These are phyloP conservation scores for Malassezia japonica DNA, from an alignment of 1,284 basidiomycete species.

Conservation along the genomic window DNA sequence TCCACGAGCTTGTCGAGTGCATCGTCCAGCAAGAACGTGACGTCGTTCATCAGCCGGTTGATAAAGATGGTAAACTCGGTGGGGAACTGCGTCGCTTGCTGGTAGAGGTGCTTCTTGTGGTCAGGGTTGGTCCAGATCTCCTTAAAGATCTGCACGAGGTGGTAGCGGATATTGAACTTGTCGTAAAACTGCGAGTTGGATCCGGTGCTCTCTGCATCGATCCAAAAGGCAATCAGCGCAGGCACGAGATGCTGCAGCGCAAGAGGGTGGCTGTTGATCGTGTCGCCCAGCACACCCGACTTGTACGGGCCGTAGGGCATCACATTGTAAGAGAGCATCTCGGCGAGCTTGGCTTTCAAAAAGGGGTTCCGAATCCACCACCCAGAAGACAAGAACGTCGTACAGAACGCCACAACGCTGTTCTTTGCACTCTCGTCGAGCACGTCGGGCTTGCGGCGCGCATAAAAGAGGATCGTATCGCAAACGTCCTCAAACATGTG, in stretches of 20 bases:
- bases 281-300: constrained; percentile 68
- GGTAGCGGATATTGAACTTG: constrained; percentile 70
- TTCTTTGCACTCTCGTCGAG: constrained; percentile 65
- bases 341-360: constrained; percentile 92
- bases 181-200: constrained; percentile 97
- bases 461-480: constrained; percentile 69
- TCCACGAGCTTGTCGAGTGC: constrained; percentile 78
- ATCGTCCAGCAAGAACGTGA: constrained; percentile 95
- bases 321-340: constrained; percentile 76
- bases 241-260: constrained; percentile 82
- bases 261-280: constrained; percentile 72
- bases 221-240: constrained; percentile 86
- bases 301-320: constrained; percentile 66
- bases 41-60: constrained; percentile 98
- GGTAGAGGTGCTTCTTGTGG: constrained; percentile 39
- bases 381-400: constrained; percentile 85
- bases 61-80: constrained; percentile 65
- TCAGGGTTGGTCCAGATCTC: constrained; percentile 41
- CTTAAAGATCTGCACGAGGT: constrained; percentile 43
- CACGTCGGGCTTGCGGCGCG: constrained; percentile 66
- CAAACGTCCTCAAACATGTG: constrained; percentile 89
- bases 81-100: constrained; percentile 23
- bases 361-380: constrained; percentile 99
- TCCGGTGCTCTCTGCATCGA: constrained; percentile 94
- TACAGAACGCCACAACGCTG: constrained; percentile 76